Evolutionary conservation across 495 filamentous ascomycete species (phyloP).

Genomic region (Poronia punctata): DNA sequence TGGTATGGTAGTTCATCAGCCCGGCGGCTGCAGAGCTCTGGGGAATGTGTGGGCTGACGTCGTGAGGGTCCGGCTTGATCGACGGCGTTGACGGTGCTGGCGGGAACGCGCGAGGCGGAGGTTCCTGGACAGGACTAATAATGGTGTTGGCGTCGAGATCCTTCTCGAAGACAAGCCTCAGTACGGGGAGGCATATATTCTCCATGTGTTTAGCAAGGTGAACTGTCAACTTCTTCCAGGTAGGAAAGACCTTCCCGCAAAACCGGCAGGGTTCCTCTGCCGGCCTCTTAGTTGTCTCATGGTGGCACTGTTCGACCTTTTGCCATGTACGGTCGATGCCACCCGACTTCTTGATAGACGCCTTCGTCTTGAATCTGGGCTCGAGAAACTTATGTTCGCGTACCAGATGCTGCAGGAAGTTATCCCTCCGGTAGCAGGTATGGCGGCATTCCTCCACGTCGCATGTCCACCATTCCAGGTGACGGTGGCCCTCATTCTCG

Average conservation of each 20-base stretch:
- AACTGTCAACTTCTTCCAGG: conserved; percentile 91
- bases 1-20: conserved; percentile 14
- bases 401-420: conserved; percentile 91
- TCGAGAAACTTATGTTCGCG: conserved; percentile 88
- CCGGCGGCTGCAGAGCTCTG: conserved; percentile 3
- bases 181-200: conserved; percentile 78
- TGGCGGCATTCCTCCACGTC: conserved; percentile 74
- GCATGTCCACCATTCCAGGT: conserved; percentile 91
- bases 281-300: conserved; percentile 58
- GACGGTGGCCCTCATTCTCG: conserved; percentile 88
- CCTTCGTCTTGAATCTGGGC: conserved; percentile 59
- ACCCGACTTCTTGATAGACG: conserved; percentile 47
- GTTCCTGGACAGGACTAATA: conserved; percentile 57
- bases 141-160: conserved; percentile 53
- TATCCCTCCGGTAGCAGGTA: conserved; percentile 84
- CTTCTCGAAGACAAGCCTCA: conserved; percentile 60
- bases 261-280: conserved; percentile 84
- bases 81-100: conserved; percentile 27
- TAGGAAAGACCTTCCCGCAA: conserved; percentile 73
- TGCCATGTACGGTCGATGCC: conserved; percentile 60
- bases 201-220: conserved; percentile 98
- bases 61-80: conserved; percentile 26
- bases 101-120: conserved; percentile 29
- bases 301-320: conserved; percentile 73
- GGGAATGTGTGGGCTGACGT: conserved; percentile 9